phyloP scores from a whole-genome alignment of 352 stramenopile species.

The Pythium phragmiticola region DNA sequence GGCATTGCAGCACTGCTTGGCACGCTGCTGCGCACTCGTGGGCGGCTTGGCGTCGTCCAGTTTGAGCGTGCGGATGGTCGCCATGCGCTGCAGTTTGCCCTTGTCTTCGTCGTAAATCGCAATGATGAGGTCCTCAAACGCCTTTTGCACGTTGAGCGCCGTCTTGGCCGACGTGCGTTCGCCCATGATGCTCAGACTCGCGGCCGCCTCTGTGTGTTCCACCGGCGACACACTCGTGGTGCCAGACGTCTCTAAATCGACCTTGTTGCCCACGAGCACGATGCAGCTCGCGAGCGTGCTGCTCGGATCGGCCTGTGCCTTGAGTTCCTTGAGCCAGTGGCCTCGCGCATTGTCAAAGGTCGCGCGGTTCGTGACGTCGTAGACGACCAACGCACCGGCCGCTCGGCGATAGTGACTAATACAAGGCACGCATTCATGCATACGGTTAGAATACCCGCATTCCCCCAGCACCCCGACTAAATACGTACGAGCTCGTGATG shows the following conservation, averaged over 20 bases:
- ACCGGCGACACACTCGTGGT: conserved; percentile 33
- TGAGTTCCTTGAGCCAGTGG: conserved; percentile 78
- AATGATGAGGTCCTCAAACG: conserved; percentile 75
- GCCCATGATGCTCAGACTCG: conserved; percentile 42
- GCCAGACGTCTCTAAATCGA: conserved; percentile 41
- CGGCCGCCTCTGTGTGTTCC: conserved; percentile 42
- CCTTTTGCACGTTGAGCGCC: conserved; percentile 55
- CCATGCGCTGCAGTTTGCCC: conserved; percentile 37
- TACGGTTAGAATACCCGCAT: background rate
- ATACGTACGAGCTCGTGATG: conserved; percentile 74
- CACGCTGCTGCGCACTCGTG: background rate
- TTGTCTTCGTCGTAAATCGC: conserved; percentile 68
- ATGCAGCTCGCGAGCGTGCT: conserved; percentile 67
- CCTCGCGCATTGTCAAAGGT: conserved; percentile 71
- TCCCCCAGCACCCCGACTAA: background rate
- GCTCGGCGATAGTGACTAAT: conserved; percentile 71
- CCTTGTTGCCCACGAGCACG: conserved; percentile 80
- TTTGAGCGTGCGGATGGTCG: conserved; percentile 36
- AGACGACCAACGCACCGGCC: conserved; percentile 69
- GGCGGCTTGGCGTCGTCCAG: conserved; percentile 31
- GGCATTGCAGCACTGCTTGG: conserved; percentile 42
- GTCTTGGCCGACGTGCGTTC: conserved; percentile 73
- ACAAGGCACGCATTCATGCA: background rate
- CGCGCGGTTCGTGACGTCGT: conserved; percentile 64
- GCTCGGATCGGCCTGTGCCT: conserved; percentile 53